These are phyloP conservation scores for Phytopythium aichiense DNA, from an alignment of 352 stramenopile species.

Conservation along the genomic window DNA sequence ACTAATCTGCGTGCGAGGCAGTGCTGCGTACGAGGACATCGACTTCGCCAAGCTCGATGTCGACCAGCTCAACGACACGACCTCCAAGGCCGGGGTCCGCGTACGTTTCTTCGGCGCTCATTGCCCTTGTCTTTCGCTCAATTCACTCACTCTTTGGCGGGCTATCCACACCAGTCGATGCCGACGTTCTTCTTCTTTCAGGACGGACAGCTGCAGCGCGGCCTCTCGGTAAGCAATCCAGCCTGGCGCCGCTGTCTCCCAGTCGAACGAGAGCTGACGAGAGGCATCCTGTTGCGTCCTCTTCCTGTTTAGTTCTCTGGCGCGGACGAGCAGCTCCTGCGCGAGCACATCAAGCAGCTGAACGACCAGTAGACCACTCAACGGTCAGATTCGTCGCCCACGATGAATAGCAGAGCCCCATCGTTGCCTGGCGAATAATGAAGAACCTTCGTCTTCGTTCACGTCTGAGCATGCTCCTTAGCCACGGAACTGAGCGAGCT, in stretches of 20 bases:
- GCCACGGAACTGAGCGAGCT: slow-evolving; percentile 13
- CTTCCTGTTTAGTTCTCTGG: slow-evolving; percentile 62
- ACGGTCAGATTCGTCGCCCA: too few relatives aligned
- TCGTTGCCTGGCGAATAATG: background rate
- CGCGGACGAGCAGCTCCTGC: slow-evolving; percentile 70
- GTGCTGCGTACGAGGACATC: slow-evolving; percentile 54
- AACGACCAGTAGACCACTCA: slow-evolving; percentile 45
- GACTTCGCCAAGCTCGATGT: slow-evolving; percentile 87
- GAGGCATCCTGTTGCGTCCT: slow-evolving; percentile 10
- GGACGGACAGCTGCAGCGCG: slow-evolving; percentile 70
- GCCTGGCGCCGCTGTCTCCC: background rate
- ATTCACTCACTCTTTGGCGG: background rate
- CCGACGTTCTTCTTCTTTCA: slow-evolving; percentile 86
- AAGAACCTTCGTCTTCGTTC: background rate
- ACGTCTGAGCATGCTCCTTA: background rate
- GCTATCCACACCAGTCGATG: slow-evolving; percentile 55
- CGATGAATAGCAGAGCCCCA: background rate
- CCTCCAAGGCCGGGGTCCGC: slow-evolving; percentile 71
- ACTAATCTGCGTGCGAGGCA: slow-evolving; percentile 9
- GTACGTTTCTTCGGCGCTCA: slow-evolving; percentile 27
- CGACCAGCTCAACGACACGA: slow-evolving; percentile 77
- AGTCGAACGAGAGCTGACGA: background rate
- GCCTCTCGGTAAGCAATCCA: slow-evolving; percentile 52
- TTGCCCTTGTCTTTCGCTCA: too few relatives aligned
- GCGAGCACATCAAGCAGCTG: slow-evolving; percentile 68